Evolutionary conservation across 352 stramenopile genomes (phyloP).

Genomic region (Globisporangium echinulatum): DNA sequence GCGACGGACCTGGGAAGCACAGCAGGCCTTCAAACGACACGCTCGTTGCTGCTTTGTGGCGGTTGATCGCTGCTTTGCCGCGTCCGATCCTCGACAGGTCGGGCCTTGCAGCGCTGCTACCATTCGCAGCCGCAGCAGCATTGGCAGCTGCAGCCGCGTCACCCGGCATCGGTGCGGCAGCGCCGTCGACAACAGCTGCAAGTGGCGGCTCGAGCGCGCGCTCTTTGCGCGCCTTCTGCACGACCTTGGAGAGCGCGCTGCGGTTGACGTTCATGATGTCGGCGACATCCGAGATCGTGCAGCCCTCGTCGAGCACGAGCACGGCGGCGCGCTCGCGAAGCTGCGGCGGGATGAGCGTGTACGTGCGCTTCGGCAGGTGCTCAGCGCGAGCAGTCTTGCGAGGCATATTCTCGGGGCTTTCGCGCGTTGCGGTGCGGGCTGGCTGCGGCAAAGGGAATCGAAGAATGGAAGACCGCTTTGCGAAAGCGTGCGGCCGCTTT

Average conservation of each 20-base stretch:
- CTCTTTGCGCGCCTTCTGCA: conserved; percentile 3
- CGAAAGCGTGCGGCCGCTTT: not conserved
- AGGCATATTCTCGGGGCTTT: conserved; percentile 7
- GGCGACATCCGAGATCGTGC: conserved; percentile 6
- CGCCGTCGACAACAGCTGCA: not conserved
- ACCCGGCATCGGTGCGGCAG: not conserved
- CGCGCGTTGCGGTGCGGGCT: not conserved
- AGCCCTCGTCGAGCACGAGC: conserved; percentile 8
- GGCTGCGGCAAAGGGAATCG: not conserved
- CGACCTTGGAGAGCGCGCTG: conserved; percentile 8
- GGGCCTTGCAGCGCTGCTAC: not conserved
- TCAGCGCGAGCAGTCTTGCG: conserved; percentile 6
- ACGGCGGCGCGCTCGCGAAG: conserved; percentile 6
- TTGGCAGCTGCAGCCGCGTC: no score
- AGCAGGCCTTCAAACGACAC: conserved; percentile 6
- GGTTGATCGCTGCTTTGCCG: conserved; percentile 7
- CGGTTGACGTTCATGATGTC: conserved; percentile 10
- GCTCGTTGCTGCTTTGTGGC: conserved; percentile 6
- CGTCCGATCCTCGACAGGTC: not conserved
- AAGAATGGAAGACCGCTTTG: not conserved
- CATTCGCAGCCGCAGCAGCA: not conserved
- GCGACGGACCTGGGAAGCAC: conserved; percentile 14
- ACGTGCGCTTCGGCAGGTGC: conserved; percentile 5
- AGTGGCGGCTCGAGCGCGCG: conserved; percentile 5
- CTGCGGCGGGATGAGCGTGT: conserved; percentile 7